Conservation (phyloP, 495 filamentous ascomycete species). For the Parathielavia appendiculata region DNA sequence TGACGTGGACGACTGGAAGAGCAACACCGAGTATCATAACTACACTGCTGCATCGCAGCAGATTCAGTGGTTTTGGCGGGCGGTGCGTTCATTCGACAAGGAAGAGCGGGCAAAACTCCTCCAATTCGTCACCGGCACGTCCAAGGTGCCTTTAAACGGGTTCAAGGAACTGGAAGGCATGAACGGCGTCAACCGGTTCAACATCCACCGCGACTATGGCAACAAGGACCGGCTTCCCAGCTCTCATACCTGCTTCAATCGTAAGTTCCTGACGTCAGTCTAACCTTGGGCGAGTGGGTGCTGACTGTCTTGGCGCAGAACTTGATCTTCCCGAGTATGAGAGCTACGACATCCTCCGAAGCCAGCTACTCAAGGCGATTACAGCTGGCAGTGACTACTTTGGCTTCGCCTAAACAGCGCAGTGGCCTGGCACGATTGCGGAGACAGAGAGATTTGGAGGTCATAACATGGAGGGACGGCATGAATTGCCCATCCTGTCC, state of each 20-base stretch:
- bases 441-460: not conserved
- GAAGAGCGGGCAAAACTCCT: slow-evolving; percentile 96
- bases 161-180: slow-evolving; percentile 99
- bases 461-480: slow-evolving; percentile 21
- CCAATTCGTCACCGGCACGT: slow-evolving; percentile 97
- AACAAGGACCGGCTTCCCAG: slow-evolving; percentile 95
- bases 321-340: slow-evolving; percentile 99
- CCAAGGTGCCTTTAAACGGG: slow-evolving; percentile 96
- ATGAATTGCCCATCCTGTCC: slow-evolving; percentile 26
- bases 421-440: not conserved
- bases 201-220: slow-evolving; percentile 97
- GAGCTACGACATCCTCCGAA: slow-evolving; percentile 83
- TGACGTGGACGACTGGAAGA: slow-evolving; percentile 98
- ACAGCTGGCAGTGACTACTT: slow-evolving; percentile 97
- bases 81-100: slow-evolving; percentile 96
- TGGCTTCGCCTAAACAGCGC: slow-evolving; percentile 74
- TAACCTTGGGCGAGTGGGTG: not conserved
- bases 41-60: slow-evolving; percentile 91
- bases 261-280: slow-evolving; percentile 56
- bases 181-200: slow-evolving; percentile 98
- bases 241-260: slow-evolving; percentile 98
- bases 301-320: slow-evolving; percentile 49
- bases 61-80: slow-evolving; percentile 99
- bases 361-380: slow-evolving; percentile 87
- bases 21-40: slow-evolving; percentile 97